Conservation (phyloP, 139 green algal species). For the Eudorina sp. region DNA sequence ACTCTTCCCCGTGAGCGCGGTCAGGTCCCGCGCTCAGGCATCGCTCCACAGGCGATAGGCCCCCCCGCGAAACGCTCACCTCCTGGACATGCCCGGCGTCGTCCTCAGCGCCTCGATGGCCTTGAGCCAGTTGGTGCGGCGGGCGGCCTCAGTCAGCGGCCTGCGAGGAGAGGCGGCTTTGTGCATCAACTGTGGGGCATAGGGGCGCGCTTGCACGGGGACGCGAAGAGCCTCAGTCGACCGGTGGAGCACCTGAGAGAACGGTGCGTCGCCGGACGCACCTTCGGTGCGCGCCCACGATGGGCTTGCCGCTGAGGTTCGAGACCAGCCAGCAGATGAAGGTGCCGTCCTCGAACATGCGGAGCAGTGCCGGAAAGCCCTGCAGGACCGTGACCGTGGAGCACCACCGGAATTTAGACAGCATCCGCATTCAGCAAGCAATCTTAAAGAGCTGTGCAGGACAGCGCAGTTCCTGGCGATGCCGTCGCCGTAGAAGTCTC, state of each 20-base stretch:
- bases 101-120: conserved; percentile 28
- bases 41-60: too few relatives aligned
- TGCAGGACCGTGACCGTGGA: too few relatives aligned
- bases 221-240: neutral
- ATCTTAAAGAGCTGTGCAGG: too few relatives aligned
- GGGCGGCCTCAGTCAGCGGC: conserved; percentile 30
- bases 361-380: conserved; percentile 45
- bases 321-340: conserved; percentile 56
- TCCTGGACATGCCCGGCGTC: conserved; percentile 24
- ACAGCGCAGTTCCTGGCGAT: too few relatives aligned
- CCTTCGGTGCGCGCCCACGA: conserved; percentile 35
- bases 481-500: too few relatives aligned
- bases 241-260: neutral
- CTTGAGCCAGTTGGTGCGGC: conserved; percentile 42
- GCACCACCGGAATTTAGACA: too few relatives aligned
- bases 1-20: too few relatives aligned
- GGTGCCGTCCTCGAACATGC: conserved; percentile 45
- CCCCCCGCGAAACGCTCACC: neutral
- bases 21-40: too few relatives aligned
- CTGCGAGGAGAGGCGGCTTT: neutral
- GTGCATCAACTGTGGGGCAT: too few relatives aligned
- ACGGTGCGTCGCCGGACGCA: neutral
- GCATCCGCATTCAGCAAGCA: too few relatives aligned
- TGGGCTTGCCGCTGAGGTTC: conserved; percentile 18
- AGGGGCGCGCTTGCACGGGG: too few relatives aligned